Evolutionary conservation across 1,284 basidiomycete species (phyloP), one percentile per base, ranked within the genome.

Genomic region (Cryptococcus sp.): DNA sequence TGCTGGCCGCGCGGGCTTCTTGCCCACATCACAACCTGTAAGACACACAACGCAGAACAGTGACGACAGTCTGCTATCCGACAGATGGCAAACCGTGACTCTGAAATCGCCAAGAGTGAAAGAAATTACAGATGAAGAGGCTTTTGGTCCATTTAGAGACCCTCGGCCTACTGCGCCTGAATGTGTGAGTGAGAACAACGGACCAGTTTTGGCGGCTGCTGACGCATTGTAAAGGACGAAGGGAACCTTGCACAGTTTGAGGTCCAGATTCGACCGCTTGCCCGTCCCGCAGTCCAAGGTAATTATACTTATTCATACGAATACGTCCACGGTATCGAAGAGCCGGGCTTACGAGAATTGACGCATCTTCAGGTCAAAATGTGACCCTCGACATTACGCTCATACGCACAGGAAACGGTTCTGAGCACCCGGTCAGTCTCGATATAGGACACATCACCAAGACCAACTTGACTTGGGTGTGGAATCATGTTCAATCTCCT

Each of bases 1-100:
- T 3, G 63, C 66, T 16, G 66, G 66, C 5, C 50, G 45, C 34
- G 48, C 61, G 13, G 64, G 57, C 17, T 71, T 71, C 55, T 22
- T 67, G 5, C 60, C 67, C 0, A 25, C 4, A 20, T 50, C 22
- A 16, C 49, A 15, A 20, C 40, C 44, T 15, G 49, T 20, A n/a
- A 20, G 25, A 13, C 37, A 7, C 40, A 40, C 34, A 47, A 11
- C 38, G 34, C 7, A 5, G 13, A 7, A 10, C 38, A 19, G 22
- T n/a, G 15, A 5, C 40, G 20, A 39, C 19, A 20, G 19, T 37
- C 13, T 20, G 16, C 16, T 55, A 47, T 46, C 53, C 53, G 3
- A 41, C 40, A n/a, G 23, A 19, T 23, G 8, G 29, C 29, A 34
- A 34, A 13, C 13, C 29, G 41, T 50, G 5, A 13, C 37, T 3